Conservation (phyloP, 2,329 filamentous ascomycete genomes). For the Monosporascus sp. region DNA sequence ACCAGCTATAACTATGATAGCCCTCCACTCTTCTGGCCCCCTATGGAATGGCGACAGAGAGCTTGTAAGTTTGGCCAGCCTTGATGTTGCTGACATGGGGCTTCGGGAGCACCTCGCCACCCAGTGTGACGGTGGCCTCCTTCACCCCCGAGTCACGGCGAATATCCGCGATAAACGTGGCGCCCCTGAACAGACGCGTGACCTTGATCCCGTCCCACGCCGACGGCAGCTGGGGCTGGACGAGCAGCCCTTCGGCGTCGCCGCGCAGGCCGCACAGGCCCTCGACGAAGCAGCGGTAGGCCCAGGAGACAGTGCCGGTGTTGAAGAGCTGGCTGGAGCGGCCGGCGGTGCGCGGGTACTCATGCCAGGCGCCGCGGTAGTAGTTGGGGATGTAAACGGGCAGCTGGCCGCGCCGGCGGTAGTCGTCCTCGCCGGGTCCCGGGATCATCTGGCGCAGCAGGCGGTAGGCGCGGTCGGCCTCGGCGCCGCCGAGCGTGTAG, state of each 20-base stretch:
- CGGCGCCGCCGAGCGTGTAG: conserved; percentile 39
- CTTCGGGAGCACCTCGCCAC: conserved; percentile 32
- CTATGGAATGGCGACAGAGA: conserved; percentile 28
- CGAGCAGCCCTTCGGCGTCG: conserved; percentile 37
- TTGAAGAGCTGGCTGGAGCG: conserved; percentile 54
- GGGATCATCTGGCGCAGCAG: conserved; percentile 48
- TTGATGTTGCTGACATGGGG: conserved; percentile 36
- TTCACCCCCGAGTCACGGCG: conserved; percentile 32
- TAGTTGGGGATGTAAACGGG: conserved; percentile 55
- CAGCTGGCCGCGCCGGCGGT: conserved; percentile 47
- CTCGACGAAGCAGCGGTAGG: conserved; percentile 49
- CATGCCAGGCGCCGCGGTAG: conserved; percentile 46
- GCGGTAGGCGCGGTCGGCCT: conserved; percentile 45
- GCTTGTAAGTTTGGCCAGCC: conserved; percentile 37
- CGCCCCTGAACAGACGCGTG: conserved; percentile 43
- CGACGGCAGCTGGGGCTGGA: conserved; percentile 46
- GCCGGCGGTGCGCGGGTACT: conserved; percentile 46
- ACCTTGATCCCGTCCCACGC: conserved; percentile 43
- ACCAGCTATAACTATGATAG: no score
- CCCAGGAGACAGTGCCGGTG: conserved; percentile 53
- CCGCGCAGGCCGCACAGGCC: conserved; percentile 49
- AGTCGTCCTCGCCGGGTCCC: conserved; percentile 45
- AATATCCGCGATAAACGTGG: conserved; percentile 42
- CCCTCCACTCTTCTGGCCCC: no score
- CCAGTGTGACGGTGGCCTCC: conserved; percentile 33